phyloP scores from a whole-genome alignment of 164 flowering plant genomes.

The Nymphaea thermarum region DNA sequence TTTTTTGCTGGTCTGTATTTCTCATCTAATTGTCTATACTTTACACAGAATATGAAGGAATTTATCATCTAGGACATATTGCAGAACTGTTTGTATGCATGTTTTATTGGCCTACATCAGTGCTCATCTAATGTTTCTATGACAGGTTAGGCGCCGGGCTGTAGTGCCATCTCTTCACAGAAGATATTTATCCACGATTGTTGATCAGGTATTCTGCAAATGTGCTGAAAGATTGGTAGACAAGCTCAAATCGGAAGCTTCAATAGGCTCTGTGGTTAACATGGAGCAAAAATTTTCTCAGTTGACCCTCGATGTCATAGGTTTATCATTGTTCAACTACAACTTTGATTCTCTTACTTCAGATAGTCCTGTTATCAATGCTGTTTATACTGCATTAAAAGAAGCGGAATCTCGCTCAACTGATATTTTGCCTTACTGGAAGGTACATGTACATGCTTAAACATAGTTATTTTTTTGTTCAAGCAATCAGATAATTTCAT shows the following conservation, averaged over 20 bases:
- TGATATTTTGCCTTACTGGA: constrained; percentile 88
- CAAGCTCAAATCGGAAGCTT: constrained; percentile 49
- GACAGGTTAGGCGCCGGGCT: constrained; percentile 79
- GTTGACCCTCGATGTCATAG: constrained; percentile 84
- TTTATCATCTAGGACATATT: no score
- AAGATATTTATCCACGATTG: constrained; percentile 77
- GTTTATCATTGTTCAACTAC: constrained; percentile 82
- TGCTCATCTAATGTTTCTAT: not conserved
- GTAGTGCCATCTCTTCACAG: constrained; percentile 96
- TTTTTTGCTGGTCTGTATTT: no score
- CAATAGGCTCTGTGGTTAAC: constrained; percentile 53
- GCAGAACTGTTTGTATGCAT: no score
- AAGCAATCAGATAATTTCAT: not conserved
- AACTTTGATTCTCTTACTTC: constrained; percentile 72
- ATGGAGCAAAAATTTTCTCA: constrained; percentile 92
- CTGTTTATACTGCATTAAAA: constrained; percentile 83
- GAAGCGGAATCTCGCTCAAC: constrained; percentile 92
- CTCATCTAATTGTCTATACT: no score
- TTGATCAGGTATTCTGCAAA: constrained; percentile 77
- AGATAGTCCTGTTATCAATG: constrained; percentile 85
- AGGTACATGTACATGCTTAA: constrained; percentile 30
- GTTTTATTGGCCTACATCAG: not conserved
- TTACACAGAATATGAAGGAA: no score
- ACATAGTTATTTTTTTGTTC: not conserved
- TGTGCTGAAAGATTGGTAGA: constrained; percentile 78